Conservation (phyloP, 495 filamentous ascomycete genomes). For the Thermothielavioides terrestris region DNA sequence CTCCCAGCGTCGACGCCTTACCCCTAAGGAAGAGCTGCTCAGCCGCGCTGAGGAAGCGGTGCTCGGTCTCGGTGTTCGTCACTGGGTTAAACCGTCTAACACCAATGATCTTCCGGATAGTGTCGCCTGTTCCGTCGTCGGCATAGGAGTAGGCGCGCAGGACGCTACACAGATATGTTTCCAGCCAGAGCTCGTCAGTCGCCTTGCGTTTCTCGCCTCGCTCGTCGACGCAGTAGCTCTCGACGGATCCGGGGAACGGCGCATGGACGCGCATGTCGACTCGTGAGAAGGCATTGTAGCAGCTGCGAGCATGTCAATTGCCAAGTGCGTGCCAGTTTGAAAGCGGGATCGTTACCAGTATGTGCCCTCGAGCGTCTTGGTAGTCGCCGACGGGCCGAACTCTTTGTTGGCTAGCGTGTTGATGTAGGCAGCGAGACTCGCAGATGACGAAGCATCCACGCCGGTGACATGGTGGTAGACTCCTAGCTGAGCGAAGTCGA, state of each 20-base stretch:
- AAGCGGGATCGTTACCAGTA: too few species aligned
- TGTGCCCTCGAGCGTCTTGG: slow-evolving; percentile 85
- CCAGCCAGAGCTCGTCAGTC: slow-evolving; percentile 88
- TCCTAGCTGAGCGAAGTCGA: too few species aligned
- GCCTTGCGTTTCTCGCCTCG: slow-evolving; percentile 87
- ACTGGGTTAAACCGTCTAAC: slow-evolving; percentile 94
- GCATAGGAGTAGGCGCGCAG: slow-evolving; percentile 92
- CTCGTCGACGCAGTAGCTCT: slow-evolving; percentile 94
- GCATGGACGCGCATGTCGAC: slow-evolving; percentile 98
- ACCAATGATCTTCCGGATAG: slow-evolving; percentile 87
- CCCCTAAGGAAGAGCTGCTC: slow-evolving; percentile 93
- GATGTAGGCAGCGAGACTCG: slow-evolving; percentile 93
- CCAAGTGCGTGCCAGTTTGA: too few species aligned
- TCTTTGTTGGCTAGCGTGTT: slow-evolving; percentile 91
- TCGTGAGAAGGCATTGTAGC: slow-evolving; percentile 98
- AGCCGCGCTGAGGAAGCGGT: slow-evolving; percentile 90
- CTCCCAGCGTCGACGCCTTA: slow-evolving; percentile 26
- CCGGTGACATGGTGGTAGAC: slow-evolving; percentile 98
- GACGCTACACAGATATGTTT: slow-evolving; percentile 92
- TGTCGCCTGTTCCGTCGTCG: slow-evolving; percentile 84
- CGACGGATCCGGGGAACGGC: slow-evolving; percentile 87
- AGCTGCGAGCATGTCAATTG: slow-evolving; percentile 42
- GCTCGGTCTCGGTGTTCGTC: slow-evolving; percentile 93
- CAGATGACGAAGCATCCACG: slow-evolving; percentile 93
- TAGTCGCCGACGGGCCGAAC: slow-evolving; percentile 62